Conservation (phyloP, 1,139 yeast species). For the Sporopachydermia cereana region DNA sequence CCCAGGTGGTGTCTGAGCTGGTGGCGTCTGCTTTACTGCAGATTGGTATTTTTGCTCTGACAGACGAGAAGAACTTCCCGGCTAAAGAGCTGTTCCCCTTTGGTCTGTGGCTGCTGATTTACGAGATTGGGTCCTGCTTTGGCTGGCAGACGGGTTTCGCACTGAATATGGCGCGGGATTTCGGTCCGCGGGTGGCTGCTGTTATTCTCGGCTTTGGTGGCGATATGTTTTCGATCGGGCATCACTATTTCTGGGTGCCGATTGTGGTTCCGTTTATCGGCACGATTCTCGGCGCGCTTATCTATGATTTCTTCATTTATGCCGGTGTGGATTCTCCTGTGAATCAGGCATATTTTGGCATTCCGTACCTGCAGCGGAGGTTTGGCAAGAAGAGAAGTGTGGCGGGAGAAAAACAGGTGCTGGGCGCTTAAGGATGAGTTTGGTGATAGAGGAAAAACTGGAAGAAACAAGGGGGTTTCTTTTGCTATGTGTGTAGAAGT, state of each 20-base stretch:
- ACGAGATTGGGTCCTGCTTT: constrained; percentile 32
- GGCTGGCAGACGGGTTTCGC: constrained; percentile 43
- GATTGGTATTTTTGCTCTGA: constrained; percentile 33
- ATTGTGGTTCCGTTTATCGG: constrained; percentile 36
- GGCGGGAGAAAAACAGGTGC: neutral
- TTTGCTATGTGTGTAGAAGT: too few species aligned
- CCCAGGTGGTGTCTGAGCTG: constrained; percentile 36
- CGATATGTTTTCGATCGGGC: constrained; percentile 27
- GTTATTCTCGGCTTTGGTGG: constrained; percentile 34
- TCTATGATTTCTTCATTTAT: constrained; percentile 33
- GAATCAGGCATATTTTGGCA: constrained; percentile 28
- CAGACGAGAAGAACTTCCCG: constrained; percentile 36
- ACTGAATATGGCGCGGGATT: constrained; percentile 39
- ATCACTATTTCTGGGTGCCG: constrained; percentile 41
- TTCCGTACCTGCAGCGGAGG: neutral
- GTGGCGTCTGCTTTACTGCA: constrained; percentile 33
- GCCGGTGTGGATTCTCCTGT: constrained; percentile 39
- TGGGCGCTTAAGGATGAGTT: neutral
- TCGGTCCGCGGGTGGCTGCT: constrained; percentile 39
- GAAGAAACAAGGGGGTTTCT: neutral
- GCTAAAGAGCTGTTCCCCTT: constrained; percentile 34
- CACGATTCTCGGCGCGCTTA: constrained; percentile 30
- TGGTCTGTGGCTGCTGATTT: constrained; percentile 31
- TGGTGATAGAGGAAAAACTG: neutral
- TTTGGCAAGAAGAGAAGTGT: constrained; percentile 1